Evolutionary conservation across 371 early-diverging fungal species (phyloP).

Genomic region (Syncephalastrum sp.): DNA sequence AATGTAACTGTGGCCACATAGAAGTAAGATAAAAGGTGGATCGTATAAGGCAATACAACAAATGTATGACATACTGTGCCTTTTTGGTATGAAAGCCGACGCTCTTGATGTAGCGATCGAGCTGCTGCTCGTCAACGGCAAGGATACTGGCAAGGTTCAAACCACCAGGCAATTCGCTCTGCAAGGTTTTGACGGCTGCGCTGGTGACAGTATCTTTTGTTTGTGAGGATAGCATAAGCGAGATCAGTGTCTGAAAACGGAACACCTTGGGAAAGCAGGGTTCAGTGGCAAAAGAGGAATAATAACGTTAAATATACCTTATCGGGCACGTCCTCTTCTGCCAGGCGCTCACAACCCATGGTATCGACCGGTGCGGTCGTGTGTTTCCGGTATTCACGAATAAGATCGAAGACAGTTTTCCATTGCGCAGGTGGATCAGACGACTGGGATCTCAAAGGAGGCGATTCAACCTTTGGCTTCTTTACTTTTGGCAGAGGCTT

Average conservation of each 20-base stretch:
- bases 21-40: background rate
- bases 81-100: constrained; percentile 95
- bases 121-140: constrained; percentile 49
- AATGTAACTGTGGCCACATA: constrained; percentile 52
- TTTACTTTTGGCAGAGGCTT: no score
- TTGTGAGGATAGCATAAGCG: constrained; percentile 94
- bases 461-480: no score
- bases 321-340: constrained; percentile 39
- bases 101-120: constrained; percentile 75
- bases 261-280: constrained; percentile 41
- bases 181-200: constrained; percentile 69
- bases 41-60: background rate
- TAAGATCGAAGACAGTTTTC: constrained; percentile 61
- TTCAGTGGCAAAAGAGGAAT: background rate
- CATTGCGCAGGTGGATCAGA: constrained; percentile 57
- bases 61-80: constrained; percentile 48
- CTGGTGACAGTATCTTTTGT: constrained; percentile 95
- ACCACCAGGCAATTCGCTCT: constrained; percentile 65
- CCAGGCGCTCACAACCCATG: constrained; percentile 88
- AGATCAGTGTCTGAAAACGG: constrained; percentile 88
- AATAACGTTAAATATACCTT: constrained; percentile 13
- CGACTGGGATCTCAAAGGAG: no score
- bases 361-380: constrained; percentile 92
- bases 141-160: constrained; percentile 59
- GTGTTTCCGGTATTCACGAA: constrained; percentile 60